These are phyloP conservation scores for Capronia epimyces DNA, from an alignment of 2,329 filamentous ascomycete genomes.

Conservation along the genomic window DNA sequence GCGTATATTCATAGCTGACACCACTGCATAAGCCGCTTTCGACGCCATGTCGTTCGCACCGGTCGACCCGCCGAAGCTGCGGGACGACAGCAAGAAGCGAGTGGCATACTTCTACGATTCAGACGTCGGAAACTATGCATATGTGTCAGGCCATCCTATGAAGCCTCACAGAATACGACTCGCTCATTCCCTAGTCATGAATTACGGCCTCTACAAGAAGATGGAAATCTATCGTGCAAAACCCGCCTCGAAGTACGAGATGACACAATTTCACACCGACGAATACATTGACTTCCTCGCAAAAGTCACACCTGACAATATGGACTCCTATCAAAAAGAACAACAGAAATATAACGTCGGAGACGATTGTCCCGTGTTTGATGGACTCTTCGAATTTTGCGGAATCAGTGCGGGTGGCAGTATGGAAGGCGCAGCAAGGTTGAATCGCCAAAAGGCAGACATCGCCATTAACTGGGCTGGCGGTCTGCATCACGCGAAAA, in stretches of 20 bases:
- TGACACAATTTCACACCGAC: slow-evolving; percentile 69
- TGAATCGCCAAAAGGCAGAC: slow-evolving; percentile 64
- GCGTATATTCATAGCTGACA: neutral
- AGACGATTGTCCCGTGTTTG: slow-evolving; percentile 61
- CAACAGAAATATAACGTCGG: slow-evolving; percentile 73
- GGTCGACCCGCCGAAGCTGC: slow-evolving; percentile 48
- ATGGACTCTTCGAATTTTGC: slow-evolving; percentile 65
- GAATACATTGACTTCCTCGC: slow-evolving; percentile 68
- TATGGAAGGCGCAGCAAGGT: slow-evolving; percentile 64
- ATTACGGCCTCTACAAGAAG: slow-evolving; percentile 67
- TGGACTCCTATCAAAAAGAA: slow-evolving; percentile 87
- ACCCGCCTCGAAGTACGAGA: slow-evolving; percentile 65
- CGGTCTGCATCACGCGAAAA: slow-evolving; percentile 93
- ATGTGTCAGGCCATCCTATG: slow-evolving; percentile 69
- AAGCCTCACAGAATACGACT: slow-evolving; percentile 64
- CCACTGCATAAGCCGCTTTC: neutral
- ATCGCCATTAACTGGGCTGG: slow-evolving; percentile 81
- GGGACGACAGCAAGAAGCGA: slow-evolving; percentile 61
- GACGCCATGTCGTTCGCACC: slow-evolving; percentile 50
- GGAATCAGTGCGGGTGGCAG: slow-evolving; percentile 64
- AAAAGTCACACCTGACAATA: slow-evolving; percentile 96
- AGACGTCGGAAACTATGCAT: slow-evolving; percentile 96
- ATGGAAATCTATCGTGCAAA: slow-evolving; percentile 74
- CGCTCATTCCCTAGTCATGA: slow-evolving; percentile 63
- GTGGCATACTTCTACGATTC: slow-evolving; percentile 98